phyloP scores from a whole-genome alignment of 2,329 filamentous ascomycete species.

The Arachnomyces sp. region DNA sequence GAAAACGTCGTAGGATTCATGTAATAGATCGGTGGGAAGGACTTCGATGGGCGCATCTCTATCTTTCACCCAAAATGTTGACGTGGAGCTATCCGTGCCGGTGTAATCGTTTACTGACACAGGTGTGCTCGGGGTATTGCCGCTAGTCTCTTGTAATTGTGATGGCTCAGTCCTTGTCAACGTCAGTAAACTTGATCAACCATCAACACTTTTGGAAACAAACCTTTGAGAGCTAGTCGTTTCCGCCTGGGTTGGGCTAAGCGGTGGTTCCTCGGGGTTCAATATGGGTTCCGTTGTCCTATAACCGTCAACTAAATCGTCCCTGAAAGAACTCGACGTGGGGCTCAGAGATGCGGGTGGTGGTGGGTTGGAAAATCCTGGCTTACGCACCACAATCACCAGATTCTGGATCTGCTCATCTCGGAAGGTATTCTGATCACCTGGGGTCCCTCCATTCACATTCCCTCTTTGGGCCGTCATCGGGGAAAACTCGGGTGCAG shows the following conservation, averaged over 20 bases:
- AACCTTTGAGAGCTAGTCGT: slow-evolving; percentile 33
- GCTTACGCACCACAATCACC: slow-evolving; percentile 44
- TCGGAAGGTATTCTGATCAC: slow-evolving; percentile 38
- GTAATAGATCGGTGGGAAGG: slow-evolving; percentile 36
- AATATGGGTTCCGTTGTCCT: slow-evolving; percentile 42
- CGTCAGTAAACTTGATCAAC: too few species aligned
- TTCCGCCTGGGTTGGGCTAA: slow-evolving; percentile 25
- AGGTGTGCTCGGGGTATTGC: not conserved
- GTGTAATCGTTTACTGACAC: not conserved
- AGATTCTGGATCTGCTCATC: slow-evolving; percentile 46
- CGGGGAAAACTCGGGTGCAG: slow-evolving; percentile 52
- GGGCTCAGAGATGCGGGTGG: slow-evolving; percentile 31
- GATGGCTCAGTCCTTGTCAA: too few species aligned
- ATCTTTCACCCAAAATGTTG: slow-evolving; percentile 45
- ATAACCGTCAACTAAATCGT: slow-evolving; percentile 48
- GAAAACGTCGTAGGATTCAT: slow-evolving; percentile 43
- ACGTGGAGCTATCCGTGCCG: slow-evolving; percentile 4
- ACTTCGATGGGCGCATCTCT: slow-evolving; percentile 35
- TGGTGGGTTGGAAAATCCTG: slow-evolving; percentile 26
- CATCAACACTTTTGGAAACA: slow-evolving; percentile 6
- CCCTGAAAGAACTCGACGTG: slow-evolving; percentile 45
- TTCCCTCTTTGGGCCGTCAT: slow-evolving; percentile 24
- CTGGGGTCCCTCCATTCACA: slow-evolving; percentile 28
- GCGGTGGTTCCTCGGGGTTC: slow-evolving; percentile 30
- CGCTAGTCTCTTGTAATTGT: not conserved